These are phyloP conservation scores for Fusarium sp. DNA, from an alignment of 2,329 filamentous ascomycete genomes.

Conservation along the genomic window DNA sequence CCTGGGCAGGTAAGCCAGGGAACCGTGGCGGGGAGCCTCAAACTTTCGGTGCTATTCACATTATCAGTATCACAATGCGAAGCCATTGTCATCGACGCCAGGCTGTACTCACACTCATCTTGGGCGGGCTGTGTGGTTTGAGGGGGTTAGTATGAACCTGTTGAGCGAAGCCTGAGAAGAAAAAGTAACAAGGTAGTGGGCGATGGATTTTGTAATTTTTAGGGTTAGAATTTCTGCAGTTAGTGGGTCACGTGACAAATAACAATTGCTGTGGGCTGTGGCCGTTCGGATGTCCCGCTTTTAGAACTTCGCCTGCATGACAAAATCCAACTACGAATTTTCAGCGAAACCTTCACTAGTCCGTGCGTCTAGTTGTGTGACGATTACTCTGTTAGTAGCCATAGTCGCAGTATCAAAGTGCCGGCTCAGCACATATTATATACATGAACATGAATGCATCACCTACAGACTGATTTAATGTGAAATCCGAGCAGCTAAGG, in stretches of 20 bases:
- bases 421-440: not conserved
- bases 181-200: slow-evolving; percentile 51
- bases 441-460: not conserved
- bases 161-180: slow-evolving; percentile 51
- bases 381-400: not conserved
- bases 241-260: slow-evolving; percentile 12
- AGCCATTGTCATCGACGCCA: slow-evolving; percentile 43
- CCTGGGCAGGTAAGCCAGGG: slow-evolving; percentile 85
- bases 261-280: not conserved
- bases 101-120: slow-evolving; percentile 55
- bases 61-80: slow-evolving; percentile 39
- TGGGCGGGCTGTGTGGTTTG: slow-evolving; percentile 53
- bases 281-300: not conserved
- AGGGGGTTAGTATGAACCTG: slow-evolving; percentile 52
- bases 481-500: not conserved
- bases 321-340: not conserved
- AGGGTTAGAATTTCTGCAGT: slow-evolving; percentile 45
- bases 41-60: slow-evolving; percentile 65
- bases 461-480: not conserved
- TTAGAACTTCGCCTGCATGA: not conserved
- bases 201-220: slow-evolving; percentile 48
- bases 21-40: slow-evolving; percentile 95
- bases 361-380: not conserved
- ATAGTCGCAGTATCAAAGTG: not conserved
- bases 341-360: not conserved